Evolutionary conservation across 345 rosid species (phyloP).

Genomic region (Linum tenue): DNA sequence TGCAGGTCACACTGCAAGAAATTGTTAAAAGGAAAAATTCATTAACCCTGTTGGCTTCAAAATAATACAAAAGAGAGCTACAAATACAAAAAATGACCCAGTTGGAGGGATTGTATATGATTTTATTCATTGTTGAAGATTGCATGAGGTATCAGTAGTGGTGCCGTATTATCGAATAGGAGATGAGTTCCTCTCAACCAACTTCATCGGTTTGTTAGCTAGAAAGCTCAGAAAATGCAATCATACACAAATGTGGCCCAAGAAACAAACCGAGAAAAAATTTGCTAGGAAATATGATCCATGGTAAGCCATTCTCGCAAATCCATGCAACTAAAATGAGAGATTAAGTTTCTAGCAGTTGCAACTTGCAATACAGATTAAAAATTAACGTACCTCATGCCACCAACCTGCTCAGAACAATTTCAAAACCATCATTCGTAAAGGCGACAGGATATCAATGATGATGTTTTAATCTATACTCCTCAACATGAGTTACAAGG

Average conservation of each 20-base stretch:
- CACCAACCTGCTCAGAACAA: conserved; percentile 16
- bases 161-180: not conserved
- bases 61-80: not conserved
- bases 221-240: not conserved
- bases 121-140: too few species aligned
- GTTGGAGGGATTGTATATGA: too few species aligned
- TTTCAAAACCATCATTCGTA: conserved; percentile 17
- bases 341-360: not conserved
- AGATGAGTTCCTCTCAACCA: not conserved
- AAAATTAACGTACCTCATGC: conserved; percentile 18
- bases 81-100: too few species aligned
- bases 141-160: too few species aligned
- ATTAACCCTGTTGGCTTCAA: not conserved
- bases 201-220: not conserved
- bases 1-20: conserved; percentile 66
- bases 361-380: not conserved
- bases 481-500: conserved; percentile 17
- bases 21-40: conserved; percentile 6
- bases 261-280: not conserved
- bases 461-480: conserved; percentile 18
- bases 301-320: not conserved
- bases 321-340: not conserved
- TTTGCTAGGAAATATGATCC: not conserved
- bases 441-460: conserved; percentile 18
- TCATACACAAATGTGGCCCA: not conserved